These are phyloP conservation scores for Pyrus betulifolia DNA, from an alignment of 306 rosid species.

Conservation along the genomic window DNA sequence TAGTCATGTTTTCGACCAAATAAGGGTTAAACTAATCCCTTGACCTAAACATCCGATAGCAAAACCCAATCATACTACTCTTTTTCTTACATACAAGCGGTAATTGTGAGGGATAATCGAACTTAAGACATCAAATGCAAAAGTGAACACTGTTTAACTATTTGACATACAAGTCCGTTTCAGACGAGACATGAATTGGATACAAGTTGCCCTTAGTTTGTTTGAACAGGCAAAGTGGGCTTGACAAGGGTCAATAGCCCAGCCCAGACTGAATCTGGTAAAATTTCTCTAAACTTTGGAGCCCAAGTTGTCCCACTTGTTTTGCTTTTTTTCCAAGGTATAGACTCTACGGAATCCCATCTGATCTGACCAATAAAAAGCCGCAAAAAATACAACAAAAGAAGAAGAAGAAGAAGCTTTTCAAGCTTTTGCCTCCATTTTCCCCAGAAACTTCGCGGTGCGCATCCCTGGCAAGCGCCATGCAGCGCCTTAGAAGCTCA, in stretches of 20 bases:
- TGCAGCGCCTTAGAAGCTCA: slow-evolving; percentile 60
- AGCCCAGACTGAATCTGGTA: neutral
- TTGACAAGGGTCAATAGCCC: neutral
- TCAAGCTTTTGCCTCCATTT: neutral
- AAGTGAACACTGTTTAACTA: too few relatives aligned
- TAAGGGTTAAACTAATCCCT: too few relatives aligned
- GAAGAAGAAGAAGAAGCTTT: neutral
- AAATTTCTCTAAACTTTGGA: neutral
- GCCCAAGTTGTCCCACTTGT: neutral
- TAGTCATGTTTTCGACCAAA: too few relatives aligned
- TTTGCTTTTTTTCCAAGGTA: neutral
- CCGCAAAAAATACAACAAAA: neutral
- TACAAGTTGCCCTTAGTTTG: too few relatives aligned
- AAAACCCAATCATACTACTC: too few relatives aligned
- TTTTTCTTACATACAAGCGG: too few relatives aligned
- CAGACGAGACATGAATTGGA: neutral
- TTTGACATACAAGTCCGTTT: too few relatives aligned
- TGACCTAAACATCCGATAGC: too few relatives aligned
- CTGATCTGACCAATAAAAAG: neutral
- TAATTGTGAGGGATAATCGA: too few relatives aligned
- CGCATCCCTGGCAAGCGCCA: slow-evolving; percentile 23
- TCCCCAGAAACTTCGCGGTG: slow-evolving; percentile 1
- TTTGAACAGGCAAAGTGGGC: neutral
- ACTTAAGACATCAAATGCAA: too few relatives aligned
- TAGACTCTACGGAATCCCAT: neutral